phyloP scores from a whole-genome alignment of 768 basidiomycete genomes.

The Mycena leptocephala region DNA sequence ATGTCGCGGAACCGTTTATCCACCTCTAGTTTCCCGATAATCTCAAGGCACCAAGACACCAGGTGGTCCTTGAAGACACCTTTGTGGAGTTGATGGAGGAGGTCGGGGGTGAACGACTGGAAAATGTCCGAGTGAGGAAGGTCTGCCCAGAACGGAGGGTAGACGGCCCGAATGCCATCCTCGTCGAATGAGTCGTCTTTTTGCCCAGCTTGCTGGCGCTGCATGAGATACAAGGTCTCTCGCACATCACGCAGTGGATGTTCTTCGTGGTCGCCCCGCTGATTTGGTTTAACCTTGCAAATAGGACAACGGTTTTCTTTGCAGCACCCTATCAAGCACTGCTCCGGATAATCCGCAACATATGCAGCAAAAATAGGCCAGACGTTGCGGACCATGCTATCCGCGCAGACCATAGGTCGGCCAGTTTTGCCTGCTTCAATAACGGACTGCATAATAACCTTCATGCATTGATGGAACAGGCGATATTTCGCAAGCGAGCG shows the following conservation, averaged over 20 bases:
- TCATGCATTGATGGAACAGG: conserved; percentile 53
- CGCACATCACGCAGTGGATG: conserved; percentile 39
- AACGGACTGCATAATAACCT: conserved; percentile 43
- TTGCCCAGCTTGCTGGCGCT: conserved; percentile 32
- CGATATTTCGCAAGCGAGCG: conserved; percentile 41
- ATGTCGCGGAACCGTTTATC: conserved; percentile 53
- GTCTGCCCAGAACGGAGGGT: conserved; percentile 56
- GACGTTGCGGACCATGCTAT: conserved; percentile 12
- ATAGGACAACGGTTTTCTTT: conserved; percentile 32
- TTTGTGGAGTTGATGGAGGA: conserved; percentile 67
- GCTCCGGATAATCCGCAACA: conserved; percentile 29
- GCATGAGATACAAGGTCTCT: conserved; percentile 30
- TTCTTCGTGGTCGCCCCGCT: conserved; percentile 39
- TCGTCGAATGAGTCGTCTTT: conserved; percentile 36
- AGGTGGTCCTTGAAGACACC: conserved; percentile 66
- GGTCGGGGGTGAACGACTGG: conserved; percentile 55
- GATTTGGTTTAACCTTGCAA: conserved; percentile 33
- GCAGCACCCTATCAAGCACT: conserved; percentile 19
- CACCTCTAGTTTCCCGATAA: conserved; percentile 46
- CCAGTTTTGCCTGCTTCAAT: conserved; percentile 16
- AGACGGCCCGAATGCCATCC: conserved; percentile 30
- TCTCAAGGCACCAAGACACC: conserved; percentile 50
- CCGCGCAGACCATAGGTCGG: conserved; percentile 33
- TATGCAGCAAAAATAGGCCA: conserved; percentile 36
- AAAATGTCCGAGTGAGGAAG: conserved; percentile 61